Evolutionary conservation across 176 grass and related monocot genomes (phyloP), one percentile per base, ranked within the genome.

Genomic region (Tuctoria greenei): DNA sequence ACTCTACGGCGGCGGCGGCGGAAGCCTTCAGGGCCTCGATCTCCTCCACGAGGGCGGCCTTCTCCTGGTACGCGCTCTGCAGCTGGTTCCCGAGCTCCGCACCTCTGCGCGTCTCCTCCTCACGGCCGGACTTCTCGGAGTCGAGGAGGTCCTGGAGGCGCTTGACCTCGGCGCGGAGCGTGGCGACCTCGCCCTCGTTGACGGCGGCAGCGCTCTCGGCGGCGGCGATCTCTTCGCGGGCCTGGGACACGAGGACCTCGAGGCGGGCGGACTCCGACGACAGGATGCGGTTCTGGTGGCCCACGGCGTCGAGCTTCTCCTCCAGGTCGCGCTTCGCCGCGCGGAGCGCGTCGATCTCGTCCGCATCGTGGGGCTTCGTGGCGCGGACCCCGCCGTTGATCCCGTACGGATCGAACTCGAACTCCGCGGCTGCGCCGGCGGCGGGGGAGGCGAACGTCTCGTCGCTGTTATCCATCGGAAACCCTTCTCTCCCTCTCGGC

Each of bases 391-490:
- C 82, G 40, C 69, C 70, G 76, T 88, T 88, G 80, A 44, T 42
- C 21, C 36, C 18, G 8, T 5, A 5, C 17, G 44, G 69, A 6
- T 73, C 77, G 61, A 81, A 76, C 66, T 81, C 84, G 74, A 81
- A 81, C 46, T 81, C 84, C 16, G 64, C 63, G 4, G 18, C 80
- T 25, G 52, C 69, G 25, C 23, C 66, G 17, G 85, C 85, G 15
- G 72, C 58, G 5, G 77, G 73, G 87, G 78, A 82, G 8, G 82
- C 77, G 82, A 85, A 80, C 34, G 87, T 85, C 72, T 85, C 82
- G 25, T 89, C 82, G 67, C 87, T 82, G 67, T 82, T 81, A 21
- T 88, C 86, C 86, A 88, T 88, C 8, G 75, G 43, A 69, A 78
- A 79, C 67, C 73, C 84, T 75, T 35, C 71, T 58, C 72, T 44